A percentile compares a stretch with the other conserved stretches of the same genome.
Conservation (phyloP, 2,329 filamentous ascomycete species). For the Hypocreales sp. region DNA sequence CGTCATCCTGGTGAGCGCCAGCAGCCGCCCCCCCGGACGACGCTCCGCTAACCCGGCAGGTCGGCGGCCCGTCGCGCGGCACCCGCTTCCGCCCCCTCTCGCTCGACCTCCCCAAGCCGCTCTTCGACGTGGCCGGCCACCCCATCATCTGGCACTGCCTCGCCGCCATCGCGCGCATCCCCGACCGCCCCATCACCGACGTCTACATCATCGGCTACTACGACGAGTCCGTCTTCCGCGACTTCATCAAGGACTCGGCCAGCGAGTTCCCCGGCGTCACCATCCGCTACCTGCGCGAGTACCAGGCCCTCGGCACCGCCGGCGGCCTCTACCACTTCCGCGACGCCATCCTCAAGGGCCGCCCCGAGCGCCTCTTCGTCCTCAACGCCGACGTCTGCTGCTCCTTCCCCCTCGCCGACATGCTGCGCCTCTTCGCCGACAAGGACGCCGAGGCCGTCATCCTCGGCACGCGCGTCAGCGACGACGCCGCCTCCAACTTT, state of each 20-base stretch:
- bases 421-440: conserved; percentile 87
- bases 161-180: conserved; percentile 77
- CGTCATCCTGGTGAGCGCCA: conserved; percentile 55
- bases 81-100: conserved; percentile 91
- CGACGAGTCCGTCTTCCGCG: conserved; percentile 89
- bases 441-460: conserved; percentile 96
- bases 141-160: conserved; percentile 98
- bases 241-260: conserved; percentile 88
- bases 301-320: conserved; percentile 88
- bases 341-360: conserved; percentile 92
- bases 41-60: conserved; percentile 36
- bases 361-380: conserved; percentile 89
- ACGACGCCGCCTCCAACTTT: conserved; percentile 89
- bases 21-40: background rate
- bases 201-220: conserved; percentile 99
- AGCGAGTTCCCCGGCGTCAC: conserved; percentile 69
- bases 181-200: conserved; percentile 67
- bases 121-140: conserved; percentile 96
- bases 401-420: conserved; percentile 89
- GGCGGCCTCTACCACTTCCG: conserved; percentile 98
- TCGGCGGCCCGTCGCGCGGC: conserved; percentile 87
- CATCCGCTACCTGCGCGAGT: conserved; percentile 94
- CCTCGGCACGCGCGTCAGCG: conserved; percentile 76
- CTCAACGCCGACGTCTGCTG: conserved; percentile 98
- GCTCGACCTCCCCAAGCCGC: conserved; percentile 92